Base-by-base conservation (phyloP, 768 basidiomycete species). In the Mycena metata region DNA sequence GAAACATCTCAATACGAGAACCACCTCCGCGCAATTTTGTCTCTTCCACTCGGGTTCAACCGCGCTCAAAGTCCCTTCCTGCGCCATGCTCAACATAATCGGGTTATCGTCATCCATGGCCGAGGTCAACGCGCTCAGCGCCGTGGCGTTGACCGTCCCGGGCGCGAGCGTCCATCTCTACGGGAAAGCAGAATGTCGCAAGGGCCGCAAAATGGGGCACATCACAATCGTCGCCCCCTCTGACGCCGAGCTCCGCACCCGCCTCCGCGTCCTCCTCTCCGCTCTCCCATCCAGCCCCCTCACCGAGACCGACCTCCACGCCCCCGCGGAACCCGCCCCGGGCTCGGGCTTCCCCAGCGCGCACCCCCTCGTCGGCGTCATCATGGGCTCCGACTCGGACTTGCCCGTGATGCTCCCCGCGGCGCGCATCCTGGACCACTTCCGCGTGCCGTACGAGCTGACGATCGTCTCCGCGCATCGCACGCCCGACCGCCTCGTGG, bases 311-410 rank as follows among this genome's bases (percentile, higher is more conserved):
- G 83, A 86, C 42, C 71, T 82, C 6, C 87, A 89, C 76, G 84
- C 88, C 0, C 87, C 92, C 0, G 72, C 76, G 0, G 73, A 83
- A 0, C 83, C 85, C 1, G 61, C 73, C 3, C 81, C 84, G 1
- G 81, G 84, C 2, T 81, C 84, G 19, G 88, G 88, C 2, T 83
- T 86, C 76, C 87, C 94, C 9, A 86, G 91, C 75, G 76, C 80
- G 0, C 83, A 88, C 57, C 96, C 97, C 8, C 85, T 98, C 13
- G 94, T 98, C 0, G 92, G 94, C 0, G 87, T 99, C 66, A 96
- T 99, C 77, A 99, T 99, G 98, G 98, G 98, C 19, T 97, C 96
- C 12, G 97, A 99, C 80, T 98, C 97, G 16, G 98, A 99, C 78
- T 83, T 99, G n/a, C 94, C 95, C 0, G 89, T 91, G 21, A 96